Evolutionary conservation across 2,329 filamentous ascomycete species (phyloP), one percentile per base, ranked within the genome.

Genomic region (Penicillium aurantiogriseum): DNA sequence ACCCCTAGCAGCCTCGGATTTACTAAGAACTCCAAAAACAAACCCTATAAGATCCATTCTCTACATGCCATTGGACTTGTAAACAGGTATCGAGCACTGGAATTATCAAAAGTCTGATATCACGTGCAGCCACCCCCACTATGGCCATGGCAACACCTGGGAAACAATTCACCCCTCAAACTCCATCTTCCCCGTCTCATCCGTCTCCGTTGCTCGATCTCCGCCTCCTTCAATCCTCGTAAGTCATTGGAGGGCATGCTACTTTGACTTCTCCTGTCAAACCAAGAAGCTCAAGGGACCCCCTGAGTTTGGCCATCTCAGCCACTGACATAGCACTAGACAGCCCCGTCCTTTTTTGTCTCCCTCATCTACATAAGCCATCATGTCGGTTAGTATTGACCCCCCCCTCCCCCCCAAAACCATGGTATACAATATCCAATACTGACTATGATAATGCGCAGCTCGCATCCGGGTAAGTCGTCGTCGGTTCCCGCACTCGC

Each of bases 391-490:
- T 51, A 19, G 71, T 72, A 63, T 61, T 43, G 21, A 33, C 27
- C 23, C 42, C n/a, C n/a, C n/a, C n/a, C n/a, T n/a, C n/a, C n/a
- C n/a, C n/a, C 7, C 44, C 23, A 23, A 33, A 19, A 21, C 17
- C 6, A 23, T 50, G 9, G 10, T 40, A 35, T 25, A 15, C 7
- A 31, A 43, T 3, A 52, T 39, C 15, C 31, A 45, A 21, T 57
- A 42, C 56, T 66, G 47, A 62, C 35, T 60, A 53, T 46, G 21
- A 57, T 51, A 6, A 56, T 50, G 55, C 54, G 51, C 58, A 74
- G 71, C 69, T 74, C 63, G 70, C 70, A 67, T 73, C 71, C 60
- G 71, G 71, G 71, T 74, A 73, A 40, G 57, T 56, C 58, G 54
- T 56, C 50, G 17, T 40, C 21, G 15, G 45, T 44, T 33, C 27